A percentile compares a stretch with the other conserved stretches of the same genome.
These are phyloP conservation scores for Pinus albicaulis DNA, from an alignment of 75 land plant genomes.

Conservation along the genomic window DNA sequence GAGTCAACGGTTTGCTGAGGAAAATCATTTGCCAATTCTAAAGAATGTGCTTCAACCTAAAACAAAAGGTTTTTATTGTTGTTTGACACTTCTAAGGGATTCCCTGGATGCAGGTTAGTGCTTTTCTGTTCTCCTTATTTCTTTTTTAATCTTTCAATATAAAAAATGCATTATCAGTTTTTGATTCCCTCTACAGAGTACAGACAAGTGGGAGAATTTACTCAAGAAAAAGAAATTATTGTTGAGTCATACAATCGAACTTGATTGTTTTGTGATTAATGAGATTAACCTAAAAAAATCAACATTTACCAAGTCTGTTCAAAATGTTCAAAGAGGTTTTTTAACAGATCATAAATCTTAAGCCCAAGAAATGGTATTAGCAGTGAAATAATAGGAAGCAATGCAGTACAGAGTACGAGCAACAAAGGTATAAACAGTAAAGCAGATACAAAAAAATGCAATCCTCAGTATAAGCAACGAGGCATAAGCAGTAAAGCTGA, in stretches of 20 bases:
- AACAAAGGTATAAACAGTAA: no score
- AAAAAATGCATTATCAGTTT: no score
- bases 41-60: constrained; percentile 86
- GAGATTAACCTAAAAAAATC: background rate
- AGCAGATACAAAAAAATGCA: no score
- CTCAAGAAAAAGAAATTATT: background rate
- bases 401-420: no score
- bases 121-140: constrained; percentile 1
- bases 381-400: no score
- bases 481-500: no score
- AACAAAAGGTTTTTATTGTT: constrained; percentile 78
- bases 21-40: constrained; percentile 65
- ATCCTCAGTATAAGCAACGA: no score
- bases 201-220: background rate
- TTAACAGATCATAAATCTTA: background rate
- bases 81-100: constrained; percentile 57
- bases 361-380: no score
- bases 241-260: background rate
- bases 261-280: background rate
- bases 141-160: background rate
- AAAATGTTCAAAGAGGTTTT: background rate
- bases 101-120: constrained; percentile 85
- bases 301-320: background rate
- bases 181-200: background rate
- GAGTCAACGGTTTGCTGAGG: constrained; percentile 75